Percentiles rank a stretch among this genome's conserved stretches.
Conservation (phyloP, 768 basidiomycete species). For the Termitomyces eurrhizus region DNA sequence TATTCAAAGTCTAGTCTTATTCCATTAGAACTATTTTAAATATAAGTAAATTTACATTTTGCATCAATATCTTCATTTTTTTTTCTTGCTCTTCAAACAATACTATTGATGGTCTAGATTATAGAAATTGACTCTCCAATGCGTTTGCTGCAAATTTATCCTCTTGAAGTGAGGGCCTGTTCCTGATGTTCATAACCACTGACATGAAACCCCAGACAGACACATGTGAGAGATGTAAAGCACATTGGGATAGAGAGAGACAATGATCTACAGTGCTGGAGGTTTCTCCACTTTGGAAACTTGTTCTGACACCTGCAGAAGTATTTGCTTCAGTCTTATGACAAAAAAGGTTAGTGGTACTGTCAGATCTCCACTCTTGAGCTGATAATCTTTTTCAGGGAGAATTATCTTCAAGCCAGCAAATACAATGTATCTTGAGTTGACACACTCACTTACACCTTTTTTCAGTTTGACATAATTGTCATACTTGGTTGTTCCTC, state of each 20-base stretch:
- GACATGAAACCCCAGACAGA: not conserved
- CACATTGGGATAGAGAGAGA: not conserved
- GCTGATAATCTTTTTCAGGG: not conserved
- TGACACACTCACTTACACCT: not conserved
- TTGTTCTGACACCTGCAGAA: not conserved
- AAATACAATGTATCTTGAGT: not conserved
- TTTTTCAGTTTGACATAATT: not conserved
- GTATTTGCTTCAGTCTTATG: not conserved
- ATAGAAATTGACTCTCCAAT: constrained; percentile 6
- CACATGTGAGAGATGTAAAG: constrained; percentile 7
- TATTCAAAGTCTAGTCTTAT: too few relatives aligned
- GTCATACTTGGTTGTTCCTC: not conserved
- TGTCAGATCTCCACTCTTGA: not conserved
- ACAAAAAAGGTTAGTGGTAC: not conserved
- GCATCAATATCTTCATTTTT: too few relatives aligned
- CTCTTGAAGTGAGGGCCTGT: not conserved
- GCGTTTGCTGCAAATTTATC: not conserved
- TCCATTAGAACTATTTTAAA: too few relatives aligned
- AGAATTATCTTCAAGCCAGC: not conserved
- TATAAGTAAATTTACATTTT: too few relatives aligned
- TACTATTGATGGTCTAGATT: constrained; percentile 5
- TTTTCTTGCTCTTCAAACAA: too few relatives aligned
- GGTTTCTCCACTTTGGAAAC: not conserved
- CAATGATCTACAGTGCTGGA: not conserved
- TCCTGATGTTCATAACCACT: constrained; percentile 1